Evolutionary conservation across 1,284 basidiomycete species (phyloP).

Genomic region (Termitomyces sp.): DNA sequence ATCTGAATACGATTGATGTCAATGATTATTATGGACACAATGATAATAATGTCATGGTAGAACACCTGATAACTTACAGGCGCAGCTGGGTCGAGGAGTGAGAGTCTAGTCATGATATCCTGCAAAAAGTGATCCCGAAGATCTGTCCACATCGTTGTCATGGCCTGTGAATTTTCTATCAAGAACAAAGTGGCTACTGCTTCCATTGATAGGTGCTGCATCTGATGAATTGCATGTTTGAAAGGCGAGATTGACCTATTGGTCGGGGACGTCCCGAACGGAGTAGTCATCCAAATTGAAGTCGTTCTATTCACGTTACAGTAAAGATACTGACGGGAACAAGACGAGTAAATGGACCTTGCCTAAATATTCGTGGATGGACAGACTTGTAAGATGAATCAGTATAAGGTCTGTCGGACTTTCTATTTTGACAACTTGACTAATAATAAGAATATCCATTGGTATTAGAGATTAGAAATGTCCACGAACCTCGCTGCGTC

Average conservation of each 20-base stretch:
- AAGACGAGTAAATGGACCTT: conserved; percentile 14
- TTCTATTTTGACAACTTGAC: conserved; percentile 31
- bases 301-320: conserved; percentile 7
- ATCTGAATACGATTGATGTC: conserved; percentile 15
- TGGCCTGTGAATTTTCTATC: conserved; percentile 55
- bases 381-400: conserved; percentile 28
- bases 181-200: conserved; percentile 48
- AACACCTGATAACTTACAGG: conserved; percentile 23
- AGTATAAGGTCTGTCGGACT: conserved; percentile 30
- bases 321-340: conserved; percentile 8
- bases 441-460: conserved; percentile 14
- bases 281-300: conserved; percentile 11
- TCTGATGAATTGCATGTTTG: conserved; percentile 22
- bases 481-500: conserved; percentile 16
- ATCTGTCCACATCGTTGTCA: conserved; percentile 49
- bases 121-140: conserved; percentile 51
- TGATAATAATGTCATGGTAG: not conserved
- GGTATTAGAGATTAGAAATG: conserved; percentile 3
- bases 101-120: conserved; percentile 40
- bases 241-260: conserved; percentile 26
- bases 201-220: conserved; percentile 27
- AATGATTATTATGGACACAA: not conserved
- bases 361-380: conserved; percentile 29
- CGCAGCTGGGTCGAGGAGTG: conserved; percentile 25
- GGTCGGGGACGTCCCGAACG: conserved; percentile 10